Evolutionary conservation across 345 rosid genomes (phyloP), one percentile per base, ranked within the genome.

Genomic region (Syzygium grande): DNA sequence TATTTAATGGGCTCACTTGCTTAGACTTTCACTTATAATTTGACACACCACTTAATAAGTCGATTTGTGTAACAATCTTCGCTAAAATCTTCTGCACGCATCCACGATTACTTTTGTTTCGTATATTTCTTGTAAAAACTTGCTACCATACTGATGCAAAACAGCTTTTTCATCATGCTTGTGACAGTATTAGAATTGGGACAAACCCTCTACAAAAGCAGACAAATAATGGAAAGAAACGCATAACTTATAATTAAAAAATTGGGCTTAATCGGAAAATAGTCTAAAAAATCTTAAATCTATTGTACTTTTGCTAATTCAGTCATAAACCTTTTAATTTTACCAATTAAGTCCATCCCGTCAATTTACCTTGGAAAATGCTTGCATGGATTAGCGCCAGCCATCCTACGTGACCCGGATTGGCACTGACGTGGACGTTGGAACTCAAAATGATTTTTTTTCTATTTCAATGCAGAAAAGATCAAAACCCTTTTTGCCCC

Each of bases 331-430:
- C 0, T 56, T 56, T 56, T 56, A 0, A 56, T 0, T 56, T 56
- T 9, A 0, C 0, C 0, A 23, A 56, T 56, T 23, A 1, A 56
- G n/a, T 56, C 0, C 0, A 56, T 23, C 0, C 1, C 0, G 0
- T 0, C 23, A 22, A 55, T 55, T 55, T 55, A 22, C 23, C 27
- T 56, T 0, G 12, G 4, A 22, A 9, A 22, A 22, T 22, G 2
- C 0, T 55, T 55, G 9, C 5, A 0, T 55, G 59, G 0, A 55
- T 41, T 6, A 41, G 43, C 5, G 43, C 43, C 43, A 41, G 6
- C 6, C 43, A 4, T 41, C 43, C 43, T 41, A 41, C 43, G 43
- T 41, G 43, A 41, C n/a, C 43, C 43, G 0, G 2, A 55, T 0
- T 0, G 11, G 5, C 4, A 21, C 1, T 55, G 0, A 55, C 5